Conservation (phyloP, 768 basidiomycete genomes). For the Amanita subjunquillea region DNA sequence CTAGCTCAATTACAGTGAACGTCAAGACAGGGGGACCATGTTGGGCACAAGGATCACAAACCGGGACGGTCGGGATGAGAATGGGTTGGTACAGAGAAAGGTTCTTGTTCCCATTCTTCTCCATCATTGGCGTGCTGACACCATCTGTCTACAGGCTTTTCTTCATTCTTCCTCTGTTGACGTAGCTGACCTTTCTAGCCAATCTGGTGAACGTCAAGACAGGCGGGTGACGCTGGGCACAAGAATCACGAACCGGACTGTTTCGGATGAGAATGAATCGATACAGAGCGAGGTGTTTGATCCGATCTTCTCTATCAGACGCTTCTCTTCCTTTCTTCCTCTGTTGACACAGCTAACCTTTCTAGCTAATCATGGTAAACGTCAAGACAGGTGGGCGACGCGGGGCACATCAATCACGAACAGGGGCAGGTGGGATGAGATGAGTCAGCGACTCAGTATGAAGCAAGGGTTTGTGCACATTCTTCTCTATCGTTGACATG, state of each 20-base stretch:
- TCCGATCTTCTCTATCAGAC: too few species aligned
- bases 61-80: neutral
- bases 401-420: neutral
- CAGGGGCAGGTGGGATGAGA: too few species aligned
- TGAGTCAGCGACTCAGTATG: too few species aligned
- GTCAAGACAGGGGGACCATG: neutral
- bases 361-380: neutral
- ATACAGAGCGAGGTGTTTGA: too few species aligned
- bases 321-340: neutral
- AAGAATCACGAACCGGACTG: too few species aligned
- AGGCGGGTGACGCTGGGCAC: too few species aligned
- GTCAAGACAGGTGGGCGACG: neutral
- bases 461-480: neutral
- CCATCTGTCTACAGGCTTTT: neutral
- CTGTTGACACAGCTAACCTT: neutral
- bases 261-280: too few species aligned
- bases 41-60: neutral
- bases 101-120: neutral
- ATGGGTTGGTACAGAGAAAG: too few species aligned
- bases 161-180: neutral
- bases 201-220: too few species aligned
- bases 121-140: neutral
- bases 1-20: neutral
- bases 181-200: too few species aligned
- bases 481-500: neutral